Evolutionary conservation across 1,284 basidiomycete genomes (phyloP).

Genomic region (Moesziomyces sp.): DNA sequence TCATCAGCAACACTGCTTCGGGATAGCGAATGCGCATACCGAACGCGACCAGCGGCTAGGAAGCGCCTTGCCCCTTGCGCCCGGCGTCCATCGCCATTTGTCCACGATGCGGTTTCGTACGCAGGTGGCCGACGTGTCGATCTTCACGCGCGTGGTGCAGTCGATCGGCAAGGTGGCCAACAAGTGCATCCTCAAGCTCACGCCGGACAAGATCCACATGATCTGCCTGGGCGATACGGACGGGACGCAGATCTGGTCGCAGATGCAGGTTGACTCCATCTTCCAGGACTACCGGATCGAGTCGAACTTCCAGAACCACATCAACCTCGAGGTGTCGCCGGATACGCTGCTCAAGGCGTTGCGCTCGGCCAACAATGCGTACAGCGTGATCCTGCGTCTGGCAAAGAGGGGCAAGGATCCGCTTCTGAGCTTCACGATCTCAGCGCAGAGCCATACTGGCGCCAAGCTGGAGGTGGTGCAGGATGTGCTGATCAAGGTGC

Average conservation of each 20-base stretch:
- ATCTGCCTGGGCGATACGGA: slow-evolving; percentile 62
- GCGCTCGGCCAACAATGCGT: slow-evolving; percentile 55
- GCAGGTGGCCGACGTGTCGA: slow-evolving; percentile 53
- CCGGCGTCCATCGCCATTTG: slow-evolving; percentile 6
- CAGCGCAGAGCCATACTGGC: slow-evolving; percentile 53
- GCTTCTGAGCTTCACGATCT: slow-evolving; percentile 62
- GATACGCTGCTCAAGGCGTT: slow-evolving; percentile 65
- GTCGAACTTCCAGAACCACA: slow-evolving; percentile 67
- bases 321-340: slow-evolving; percentile 67
- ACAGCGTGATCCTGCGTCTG: slow-evolving; percentile 59
- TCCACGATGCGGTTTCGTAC: slow-evolving; percentile 64
- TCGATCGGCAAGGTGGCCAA: slow-evolving; percentile 64
- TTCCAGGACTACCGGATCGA: slow-evolving; percentile 64
- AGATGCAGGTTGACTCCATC: slow-evolving; percentile 55
- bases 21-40: neutral
- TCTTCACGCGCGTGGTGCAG: slow-evolving; percentile 58
- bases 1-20: too few species aligned
- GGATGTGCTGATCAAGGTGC: slow-evolving; percentile 65
- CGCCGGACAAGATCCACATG: slow-evolving; percentile 59
- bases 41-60: too few species aligned
- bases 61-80: slow-evolving; percentile 3
- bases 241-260: slow-evolving; percentile 67
- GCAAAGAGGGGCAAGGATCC: slow-evolving; percentile 65
- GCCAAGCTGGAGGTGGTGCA: slow-evolving; percentile 62
- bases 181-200: slow-evolving; percentile 64